Conservation (phyloP, 169 alveolate species). For the Cyclospora cayetanensis region DNA sequence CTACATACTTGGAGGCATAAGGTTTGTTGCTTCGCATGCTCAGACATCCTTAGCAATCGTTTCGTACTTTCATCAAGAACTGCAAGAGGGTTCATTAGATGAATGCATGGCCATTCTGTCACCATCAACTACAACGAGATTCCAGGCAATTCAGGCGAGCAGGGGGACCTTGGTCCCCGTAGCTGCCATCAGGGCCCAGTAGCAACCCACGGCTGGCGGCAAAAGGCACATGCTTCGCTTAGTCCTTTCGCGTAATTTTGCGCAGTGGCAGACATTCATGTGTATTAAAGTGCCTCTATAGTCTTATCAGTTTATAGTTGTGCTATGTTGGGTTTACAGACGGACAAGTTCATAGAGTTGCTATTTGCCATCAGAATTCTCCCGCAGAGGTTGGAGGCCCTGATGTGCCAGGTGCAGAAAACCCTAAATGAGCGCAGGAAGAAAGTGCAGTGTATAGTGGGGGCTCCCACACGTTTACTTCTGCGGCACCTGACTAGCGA, state of each 20-base stretch:
- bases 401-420: background rate
- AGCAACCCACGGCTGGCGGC: no score
- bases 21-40: background rate
- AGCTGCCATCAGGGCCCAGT: no score
- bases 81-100: constrained; percentile 41
- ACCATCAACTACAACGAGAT: constrained; percentile 56
- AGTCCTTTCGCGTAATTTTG: background rate
- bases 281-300: background rate
- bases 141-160: constrained; percentile 57
- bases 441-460: background rate
- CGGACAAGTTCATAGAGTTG: constrained; percentile 10
- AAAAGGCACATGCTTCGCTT: no score
- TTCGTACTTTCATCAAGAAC: constrained; percentile 48
- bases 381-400: constrained; percentile 7
- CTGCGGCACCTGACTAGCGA: constrained; percentile 12
- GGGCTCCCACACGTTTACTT: background rate
- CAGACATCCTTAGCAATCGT: constrained; percentile 61
- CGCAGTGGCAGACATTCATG: background rate
- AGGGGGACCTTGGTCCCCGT: no score
- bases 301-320: background rate
- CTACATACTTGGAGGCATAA: no score
- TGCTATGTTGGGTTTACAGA: background rate
- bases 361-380: background rate
- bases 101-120: constrained; percentile 57
- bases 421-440: background rate